Evolutionary conservation across 164 flowering plant genomes (phyloP).

Genomic region (Magnolia officinalis): DNA sequence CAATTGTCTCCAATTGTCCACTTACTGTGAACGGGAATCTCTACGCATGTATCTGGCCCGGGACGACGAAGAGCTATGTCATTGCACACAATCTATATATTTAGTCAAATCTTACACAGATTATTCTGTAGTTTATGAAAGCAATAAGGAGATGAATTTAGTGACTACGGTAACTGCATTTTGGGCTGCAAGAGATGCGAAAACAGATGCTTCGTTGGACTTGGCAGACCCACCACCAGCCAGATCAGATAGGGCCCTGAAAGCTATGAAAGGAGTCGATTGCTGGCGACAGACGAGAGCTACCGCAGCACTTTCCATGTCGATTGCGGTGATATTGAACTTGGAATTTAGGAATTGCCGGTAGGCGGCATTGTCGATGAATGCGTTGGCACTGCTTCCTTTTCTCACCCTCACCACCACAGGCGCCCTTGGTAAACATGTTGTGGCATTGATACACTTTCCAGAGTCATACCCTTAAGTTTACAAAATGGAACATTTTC

Average conservation of each 20-base stretch:
- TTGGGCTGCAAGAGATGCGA: conserved; percentile 22
- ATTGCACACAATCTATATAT: neutral
- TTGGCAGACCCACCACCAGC: conserved; percentile 35
- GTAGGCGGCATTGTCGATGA: conserved; percentile 30
- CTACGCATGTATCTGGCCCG: too few relatives aligned
- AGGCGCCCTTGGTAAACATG: conserved; percentile 28
- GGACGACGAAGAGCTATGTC: neutral
- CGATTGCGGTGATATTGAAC: conserved; percentile 25
- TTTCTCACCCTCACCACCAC: conserved; percentile 19
- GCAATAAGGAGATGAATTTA: conserved; percentile 15
- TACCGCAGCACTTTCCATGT: conserved; percentile 39
- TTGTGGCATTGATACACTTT: conserved; percentile 37
- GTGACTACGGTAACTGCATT: conserved; percentile 25
- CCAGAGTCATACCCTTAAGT: conserved; percentile 35
- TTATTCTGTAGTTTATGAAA: neutral
- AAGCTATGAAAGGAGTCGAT: conserved; percentile 27
- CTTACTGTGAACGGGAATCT: too few relatives aligned
- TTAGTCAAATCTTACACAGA: neutral
- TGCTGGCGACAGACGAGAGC: conserved; percentile 30
- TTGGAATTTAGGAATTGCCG: conserved; percentile 20
- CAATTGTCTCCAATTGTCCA: too few relatives aligned
- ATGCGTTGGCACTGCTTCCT: conserved; percentile 30
- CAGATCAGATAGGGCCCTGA: conserved; percentile 31
- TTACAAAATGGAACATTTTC: neutral
- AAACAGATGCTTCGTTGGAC: conserved; percentile 26